Evolutionary conservation across 192 early-diverging fungal genomes (phyloP), one percentile per base, ranked within the genome.

Genomic region (Gigaspora rosea): DNA sequence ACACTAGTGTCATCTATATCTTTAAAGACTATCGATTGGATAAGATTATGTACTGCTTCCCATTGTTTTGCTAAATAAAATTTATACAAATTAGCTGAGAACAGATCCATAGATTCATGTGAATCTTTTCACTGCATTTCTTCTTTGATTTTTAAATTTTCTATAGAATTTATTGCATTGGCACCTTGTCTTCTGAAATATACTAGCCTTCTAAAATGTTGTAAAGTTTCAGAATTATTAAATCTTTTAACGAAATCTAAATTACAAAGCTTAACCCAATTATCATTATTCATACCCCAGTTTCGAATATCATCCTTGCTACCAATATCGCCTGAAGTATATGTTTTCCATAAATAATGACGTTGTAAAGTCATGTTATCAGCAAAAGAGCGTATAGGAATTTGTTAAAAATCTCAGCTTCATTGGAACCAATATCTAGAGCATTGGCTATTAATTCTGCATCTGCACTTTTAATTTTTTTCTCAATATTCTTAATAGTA

Each of bases 151-250:
- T 72, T 57, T 57, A 72, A 22, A 52, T 54, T 54, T 72, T 72
- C 52, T 72, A 72, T 56, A 57, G 11, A 7, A 35, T 72, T 72
- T 72, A 22, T 72, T 58, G 33, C 54, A 56, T 73, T 57, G 10
- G 54, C 57, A 73, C 71, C 71, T 73, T 73, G 54, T 73, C 71
- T 73, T 73, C 56, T 36, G 71, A 73, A 73, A 73, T 58, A 73
- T 73, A 33, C 71, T 52, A 73, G 56, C 20, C 54, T 73, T 35
- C 51, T 73, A 73, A 73, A 73, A 13, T 73, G 33, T 56, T 57
- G 33, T 73, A 73, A 73, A 73, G 71, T 32, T 73, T 73, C 13
- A 73, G 71, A 54, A 73, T 41, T 73, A 73, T 73, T 73, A 32
- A 58, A 59, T 73, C 35, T 72, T 72, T 72, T 57, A 32, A 72